phyloP scores from a whole-genome alignment of 176 grass and related monocot species.

The Bromus sterilis region DNA sequence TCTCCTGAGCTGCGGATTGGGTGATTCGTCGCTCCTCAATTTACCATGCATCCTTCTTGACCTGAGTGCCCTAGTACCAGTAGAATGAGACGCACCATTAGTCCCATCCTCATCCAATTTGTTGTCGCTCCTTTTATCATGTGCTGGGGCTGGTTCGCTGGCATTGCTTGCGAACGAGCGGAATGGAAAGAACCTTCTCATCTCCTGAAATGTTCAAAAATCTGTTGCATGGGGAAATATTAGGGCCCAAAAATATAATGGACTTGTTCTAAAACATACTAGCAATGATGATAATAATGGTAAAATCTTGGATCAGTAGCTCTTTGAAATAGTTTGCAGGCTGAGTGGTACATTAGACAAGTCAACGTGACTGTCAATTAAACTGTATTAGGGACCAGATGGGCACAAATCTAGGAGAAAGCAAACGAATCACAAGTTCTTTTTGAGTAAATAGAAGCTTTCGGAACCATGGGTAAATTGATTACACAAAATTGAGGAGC shows the following conservation, averaged over 20 bases:
- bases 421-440: neutral
- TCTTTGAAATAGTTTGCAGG: neutral
- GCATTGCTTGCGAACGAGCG: conserved; percentile 50
- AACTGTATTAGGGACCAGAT: neutral
- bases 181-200: conserved; percentile 72
- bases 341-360: neutral
- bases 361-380: neutral
- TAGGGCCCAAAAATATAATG: neutral
- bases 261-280: neutral
- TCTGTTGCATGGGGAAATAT: neutral
- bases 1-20: conserved; percentile 39
- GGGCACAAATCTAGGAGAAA: neutral
- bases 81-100: conserved; percentile 4
- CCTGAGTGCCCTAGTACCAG: conserved; percentile 19
- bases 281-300: neutral
- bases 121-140: conserved; percentile 27
- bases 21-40: conserved; percentile 19
- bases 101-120: neutral
- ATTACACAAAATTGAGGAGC: no score
- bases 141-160: neutral
- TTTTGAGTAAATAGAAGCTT: neutral
- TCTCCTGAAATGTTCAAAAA: conserved; percentile 10
- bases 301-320: neutral
- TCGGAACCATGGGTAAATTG: neutral
- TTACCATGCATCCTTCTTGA: conserved; percentile 18